Conservation (phyloP, 352 stramenopile species). For the Phytophthora cactorum region DNA sequence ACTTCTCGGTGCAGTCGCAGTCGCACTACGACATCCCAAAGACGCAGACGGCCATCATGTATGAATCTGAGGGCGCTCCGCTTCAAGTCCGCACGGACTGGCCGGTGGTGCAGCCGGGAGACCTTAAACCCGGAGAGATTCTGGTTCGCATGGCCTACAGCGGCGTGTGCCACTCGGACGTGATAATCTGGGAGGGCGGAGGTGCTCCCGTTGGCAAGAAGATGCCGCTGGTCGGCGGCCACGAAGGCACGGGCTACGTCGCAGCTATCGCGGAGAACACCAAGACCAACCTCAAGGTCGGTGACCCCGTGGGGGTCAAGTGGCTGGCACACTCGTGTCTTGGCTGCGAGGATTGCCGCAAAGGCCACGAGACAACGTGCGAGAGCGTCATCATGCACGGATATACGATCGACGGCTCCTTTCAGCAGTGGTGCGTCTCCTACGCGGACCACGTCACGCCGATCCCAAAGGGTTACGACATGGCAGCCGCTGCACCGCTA, state of each 20-base stretch:
- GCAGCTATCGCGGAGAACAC: constrained; percentile 50
- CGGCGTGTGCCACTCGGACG: constrained; percentile 55
- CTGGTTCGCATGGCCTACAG: constrained; percentile 58
- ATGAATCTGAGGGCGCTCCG: constrained; percentile 42
- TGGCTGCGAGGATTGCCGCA: constrained; percentile 56
- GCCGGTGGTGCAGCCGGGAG: constrained; percentile 45
- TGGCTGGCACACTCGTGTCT: constrained; percentile 54
- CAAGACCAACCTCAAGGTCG: constrained; percentile 47
- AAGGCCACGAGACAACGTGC: constrained; percentile 55
- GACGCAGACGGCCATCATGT: constrained; percentile 53
- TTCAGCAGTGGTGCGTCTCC: constrained; percentile 66
- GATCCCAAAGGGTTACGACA: constrained; percentile 60
- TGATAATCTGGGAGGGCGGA: constrained; percentile 51
- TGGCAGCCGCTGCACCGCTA: constrained; percentile 59
- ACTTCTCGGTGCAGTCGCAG: constrained; percentile 52
- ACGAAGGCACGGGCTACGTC: constrained; percentile 58
- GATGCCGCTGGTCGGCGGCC: constrained; percentile 55
- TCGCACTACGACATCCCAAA: constrained; percentile 49
- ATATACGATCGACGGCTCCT: constrained; percentile 55
- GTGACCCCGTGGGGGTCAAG: constrained; percentile 55
- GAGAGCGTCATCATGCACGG: constrained; percentile 45
- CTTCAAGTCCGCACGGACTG: constrained; percentile 52
- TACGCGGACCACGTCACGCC: constrained; percentile 81
- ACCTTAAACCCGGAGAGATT: constrained; percentile 50
- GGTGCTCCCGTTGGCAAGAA: constrained; percentile 32